Percentiles rank a stretch among this genome's conserved stretches.
Evolutionary conservation across 495 filamentous ascomycete species (phyloP).

Genomic region (Penicillium paxilli): DNA sequence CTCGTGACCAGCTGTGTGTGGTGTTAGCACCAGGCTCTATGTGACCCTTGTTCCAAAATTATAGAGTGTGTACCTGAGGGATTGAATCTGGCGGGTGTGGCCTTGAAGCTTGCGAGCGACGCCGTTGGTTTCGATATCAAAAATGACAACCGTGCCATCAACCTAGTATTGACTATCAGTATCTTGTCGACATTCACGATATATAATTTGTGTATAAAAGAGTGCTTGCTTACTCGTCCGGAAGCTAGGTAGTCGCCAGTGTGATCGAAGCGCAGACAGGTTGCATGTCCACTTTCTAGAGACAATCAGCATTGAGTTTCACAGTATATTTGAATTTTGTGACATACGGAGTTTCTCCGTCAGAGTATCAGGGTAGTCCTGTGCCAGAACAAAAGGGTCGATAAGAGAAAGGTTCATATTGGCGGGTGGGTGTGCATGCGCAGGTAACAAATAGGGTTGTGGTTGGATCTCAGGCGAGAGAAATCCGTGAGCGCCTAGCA

Average conservation of each 20-base stretch:
- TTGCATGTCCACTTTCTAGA: slow-evolving; percentile 63
- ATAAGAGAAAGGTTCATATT: slow-evolving; percentile 77
- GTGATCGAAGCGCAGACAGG: slow-evolving; percentile 84
- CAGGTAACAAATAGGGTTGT: no score
- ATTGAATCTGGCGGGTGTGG: slow-evolving; percentile 88
- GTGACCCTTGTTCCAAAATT: background rate
- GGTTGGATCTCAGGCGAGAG: no score
- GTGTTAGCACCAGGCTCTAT: slow-evolving; percentile 8
- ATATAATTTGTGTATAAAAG: background rate
- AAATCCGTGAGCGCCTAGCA: slow-evolving; percentile 19
- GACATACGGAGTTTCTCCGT: slow-evolving; percentile 75
- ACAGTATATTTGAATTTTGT: background rate
- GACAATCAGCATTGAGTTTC: background rate
- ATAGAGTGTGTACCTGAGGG: slow-evolving; percentile 54
- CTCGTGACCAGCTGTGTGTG: slow-evolving; percentile 78
- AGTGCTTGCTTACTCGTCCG: slow-evolving; percentile 64
- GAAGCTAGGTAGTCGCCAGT: slow-evolving; percentile 92
- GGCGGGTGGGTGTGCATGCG: no score
- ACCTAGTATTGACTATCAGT: slow-evolving; percentile 42
- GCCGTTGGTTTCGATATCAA: slow-evolving; percentile 95
- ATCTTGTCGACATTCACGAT: background rate
- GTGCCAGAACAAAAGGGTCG: slow-evolving; percentile 81
- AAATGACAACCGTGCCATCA: slow-evolving; percentile 92
- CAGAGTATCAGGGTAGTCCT: slow-evolving; percentile 91
- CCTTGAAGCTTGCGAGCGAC: slow-evolving; percentile 90